Conservation (phyloP, 2,329 filamentous ascomycete species). For the Dothideomycetes sp. region DNA sequence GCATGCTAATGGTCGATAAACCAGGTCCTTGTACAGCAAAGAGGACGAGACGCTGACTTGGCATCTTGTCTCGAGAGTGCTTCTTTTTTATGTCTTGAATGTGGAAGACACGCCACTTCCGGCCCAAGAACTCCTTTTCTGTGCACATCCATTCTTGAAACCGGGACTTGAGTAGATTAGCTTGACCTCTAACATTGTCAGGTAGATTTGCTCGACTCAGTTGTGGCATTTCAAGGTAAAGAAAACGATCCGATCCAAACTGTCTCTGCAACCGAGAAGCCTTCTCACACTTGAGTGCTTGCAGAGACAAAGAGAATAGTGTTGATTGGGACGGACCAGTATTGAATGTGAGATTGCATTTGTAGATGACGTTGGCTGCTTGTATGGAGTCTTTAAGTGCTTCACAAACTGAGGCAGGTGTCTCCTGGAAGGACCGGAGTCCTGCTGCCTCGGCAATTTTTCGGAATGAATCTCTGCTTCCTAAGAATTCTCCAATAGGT, state of each 20-base stretch:
- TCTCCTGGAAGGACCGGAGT: not conserved
- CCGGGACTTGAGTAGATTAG: slow-evolving; percentile 18
- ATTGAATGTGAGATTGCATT: slow-evolving; percentile 7
- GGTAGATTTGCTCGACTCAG: slow-evolving; percentile 14
- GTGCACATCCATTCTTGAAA: slow-evolving; percentile 28
- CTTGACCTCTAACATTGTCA: slow-evolving; percentile 16
- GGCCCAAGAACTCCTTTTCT: slow-evolving; percentile 32
- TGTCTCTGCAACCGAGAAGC: slow-evolving; percentile 19
- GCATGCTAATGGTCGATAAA: slow-evolving; percentile 17
- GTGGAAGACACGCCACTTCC: slow-evolving; percentile 33
- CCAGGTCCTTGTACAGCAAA: slow-evolving; percentile 19
- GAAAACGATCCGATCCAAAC: slow-evolving; percentile 32
- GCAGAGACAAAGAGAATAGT: slow-evolving; percentile 19
- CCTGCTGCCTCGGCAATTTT: no score
- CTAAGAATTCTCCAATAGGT: no score
- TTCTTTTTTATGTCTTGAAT: slow-evolving; percentile 27
- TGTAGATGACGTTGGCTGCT: slow-evolving; percentile 4
- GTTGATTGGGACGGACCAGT: not conserved
- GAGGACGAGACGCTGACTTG: slow-evolving; percentile 17
- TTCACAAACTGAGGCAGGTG: slow-evolving; percentile 1
- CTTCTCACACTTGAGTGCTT: slow-evolving; percentile 17
- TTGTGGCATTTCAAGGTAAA: slow-evolving; percentile 33
- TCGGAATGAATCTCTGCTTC: no score
- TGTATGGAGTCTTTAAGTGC: not conserved
- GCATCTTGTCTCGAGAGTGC: slow-evolving; percentile 6